Percentiles rank a stretch among this genome's conserved stretches.
Conservation (phyloP, 345 rosid genomes). For the Microcos paniculata region DNA sequence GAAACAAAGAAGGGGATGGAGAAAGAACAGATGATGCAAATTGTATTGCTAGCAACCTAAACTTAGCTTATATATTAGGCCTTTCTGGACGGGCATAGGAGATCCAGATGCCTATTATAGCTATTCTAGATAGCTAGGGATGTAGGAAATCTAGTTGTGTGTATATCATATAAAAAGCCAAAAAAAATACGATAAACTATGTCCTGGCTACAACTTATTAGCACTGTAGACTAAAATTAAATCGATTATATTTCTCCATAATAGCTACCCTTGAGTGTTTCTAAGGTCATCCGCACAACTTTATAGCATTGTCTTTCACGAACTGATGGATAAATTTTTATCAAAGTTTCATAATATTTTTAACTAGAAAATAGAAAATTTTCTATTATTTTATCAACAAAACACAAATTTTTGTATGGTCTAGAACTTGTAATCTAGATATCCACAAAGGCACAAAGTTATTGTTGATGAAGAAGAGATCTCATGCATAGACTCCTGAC, state of each 20-base stretch:
- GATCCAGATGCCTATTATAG: neutral
- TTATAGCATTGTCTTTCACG: constrained; percentile 3
- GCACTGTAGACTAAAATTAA: neutral
- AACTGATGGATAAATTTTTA: neutral
- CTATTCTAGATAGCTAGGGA: constrained; percentile 1
- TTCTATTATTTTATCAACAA: neutral
- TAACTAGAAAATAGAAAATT: neutral
- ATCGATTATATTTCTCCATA: neutral
- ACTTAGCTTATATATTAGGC: neutral
- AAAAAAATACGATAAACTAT: neutral
- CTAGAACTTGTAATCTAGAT: neutral
- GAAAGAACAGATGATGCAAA: neutral
- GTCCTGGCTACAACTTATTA: neutral
- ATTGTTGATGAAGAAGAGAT: neutral
- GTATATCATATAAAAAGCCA: neutral
- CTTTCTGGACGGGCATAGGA: neutral
- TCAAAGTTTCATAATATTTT: neutral
- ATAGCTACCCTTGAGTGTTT: neutral
- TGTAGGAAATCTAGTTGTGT: neutral
- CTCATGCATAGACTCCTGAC: neutral
- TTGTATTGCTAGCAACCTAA: neutral
- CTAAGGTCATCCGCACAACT: neutral
- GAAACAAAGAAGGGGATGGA: neutral
- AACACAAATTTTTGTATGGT: neutral
- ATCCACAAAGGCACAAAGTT: neutral